Conservation (phyloP, 441 rosid species). For the Viola pubescens region DNA sequence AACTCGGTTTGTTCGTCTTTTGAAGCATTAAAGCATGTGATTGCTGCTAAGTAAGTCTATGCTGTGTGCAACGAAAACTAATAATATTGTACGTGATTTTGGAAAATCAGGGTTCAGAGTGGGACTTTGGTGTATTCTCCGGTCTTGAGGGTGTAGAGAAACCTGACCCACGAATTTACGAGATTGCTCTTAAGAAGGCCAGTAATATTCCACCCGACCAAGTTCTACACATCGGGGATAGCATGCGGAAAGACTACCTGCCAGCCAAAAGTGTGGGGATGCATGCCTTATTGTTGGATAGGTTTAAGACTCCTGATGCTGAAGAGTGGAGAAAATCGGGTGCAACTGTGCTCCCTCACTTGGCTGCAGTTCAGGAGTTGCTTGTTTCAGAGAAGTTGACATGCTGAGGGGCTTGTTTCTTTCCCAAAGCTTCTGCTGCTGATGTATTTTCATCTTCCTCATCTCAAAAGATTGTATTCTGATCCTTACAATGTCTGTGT, state of each 20-base stretch:
- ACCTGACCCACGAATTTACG: constrained; percentile 71
- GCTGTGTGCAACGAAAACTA: not conserved
- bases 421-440: constrained; percentile 2
- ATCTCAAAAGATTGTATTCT: not conserved
- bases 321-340: constrained; percentile 74
- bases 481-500: too few species aligned
- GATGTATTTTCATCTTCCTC: not conserved
- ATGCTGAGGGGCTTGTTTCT: constrained; percentile 15
- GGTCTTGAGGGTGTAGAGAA: constrained; percentile 95
- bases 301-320: constrained; percentile 76
- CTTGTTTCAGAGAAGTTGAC: constrained; percentile 40
- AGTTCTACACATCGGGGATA: constrained; percentile 80
- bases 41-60: not conserved
- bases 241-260: constrained; percentile 79
- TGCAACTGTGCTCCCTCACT: constrained; percentile 73
- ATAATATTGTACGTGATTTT: not conserved
- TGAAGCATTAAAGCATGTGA: not conserved
- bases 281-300: constrained; percentile 82
- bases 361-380: constrained; percentile 52
- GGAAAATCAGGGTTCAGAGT: constrained; percentile 58
- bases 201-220: constrained; percentile 68
- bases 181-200: constrained; percentile 68
- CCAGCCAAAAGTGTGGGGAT: constrained; percentile 85
- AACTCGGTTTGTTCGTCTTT: not conserved
- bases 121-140: constrained; percentile 98